Percentiles rank a stretch among this genome's conserved stretches.
Conservation (phyloP, 2,329 filamentous ascomycete species). For the Tolypocladium ophioglossoides region DNA sequence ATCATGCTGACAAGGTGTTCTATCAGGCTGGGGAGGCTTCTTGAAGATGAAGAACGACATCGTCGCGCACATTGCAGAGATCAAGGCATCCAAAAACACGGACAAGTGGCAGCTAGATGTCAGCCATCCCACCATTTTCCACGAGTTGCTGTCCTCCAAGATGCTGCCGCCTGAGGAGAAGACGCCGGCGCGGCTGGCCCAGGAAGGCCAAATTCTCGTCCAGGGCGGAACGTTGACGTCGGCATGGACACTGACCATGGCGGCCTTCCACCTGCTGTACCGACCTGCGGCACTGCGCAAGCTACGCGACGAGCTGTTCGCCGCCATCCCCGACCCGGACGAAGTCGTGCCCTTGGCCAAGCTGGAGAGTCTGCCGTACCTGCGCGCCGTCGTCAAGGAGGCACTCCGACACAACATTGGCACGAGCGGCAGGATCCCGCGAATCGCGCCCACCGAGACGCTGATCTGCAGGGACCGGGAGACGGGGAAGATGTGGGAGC, state of each 20-base stretch:
- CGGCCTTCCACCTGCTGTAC: slow-evolving; percentile 24
- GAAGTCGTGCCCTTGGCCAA: slow-evolving; percentile 15
- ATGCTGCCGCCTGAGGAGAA: slow-evolving; percentile 23
- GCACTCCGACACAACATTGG: slow-evolving; percentile 37
- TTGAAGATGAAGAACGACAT: slow-evolving; percentile 29
- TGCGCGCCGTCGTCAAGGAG: slow-evolving; percentile 41
- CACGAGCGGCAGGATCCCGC: slow-evolving; percentile 35
- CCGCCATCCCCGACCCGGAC: slow-evolving; percentile 19
- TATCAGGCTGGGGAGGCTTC: slow-evolving; percentile 23
- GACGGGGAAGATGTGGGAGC: slow-evolving; percentile 15
- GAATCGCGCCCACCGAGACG: slow-evolving; percentile 30
- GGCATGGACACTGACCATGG: slow-evolving; percentile 22
- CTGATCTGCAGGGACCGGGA: slow-evolving; percentile 17
- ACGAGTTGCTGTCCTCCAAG: slow-evolving; percentile 20
- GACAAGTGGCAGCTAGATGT: slow-evolving; percentile 22
- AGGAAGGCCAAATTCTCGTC: slow-evolving; percentile 27
- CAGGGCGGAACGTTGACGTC: slow-evolving; percentile 30
- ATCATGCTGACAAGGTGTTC: slow-evolving; percentile 9
- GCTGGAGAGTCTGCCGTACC: slow-evolving; percentile 29
- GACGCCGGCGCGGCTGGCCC: slow-evolving; percentile 19
- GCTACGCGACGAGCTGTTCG: slow-evolving; percentile 25
- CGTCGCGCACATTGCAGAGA: slow-evolving; percentile 21
- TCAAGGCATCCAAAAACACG: slow-evolving; percentile 22
- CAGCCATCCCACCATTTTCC: slow-evolving; percentile 25
- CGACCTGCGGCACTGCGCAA: slow-evolving; percentile 17